Percentiles rank a stretch among this genome's conserved stretches.
Conservation (phyloP, 352 stramenopile species). For the Thraustochytrium sp. region DNA sequence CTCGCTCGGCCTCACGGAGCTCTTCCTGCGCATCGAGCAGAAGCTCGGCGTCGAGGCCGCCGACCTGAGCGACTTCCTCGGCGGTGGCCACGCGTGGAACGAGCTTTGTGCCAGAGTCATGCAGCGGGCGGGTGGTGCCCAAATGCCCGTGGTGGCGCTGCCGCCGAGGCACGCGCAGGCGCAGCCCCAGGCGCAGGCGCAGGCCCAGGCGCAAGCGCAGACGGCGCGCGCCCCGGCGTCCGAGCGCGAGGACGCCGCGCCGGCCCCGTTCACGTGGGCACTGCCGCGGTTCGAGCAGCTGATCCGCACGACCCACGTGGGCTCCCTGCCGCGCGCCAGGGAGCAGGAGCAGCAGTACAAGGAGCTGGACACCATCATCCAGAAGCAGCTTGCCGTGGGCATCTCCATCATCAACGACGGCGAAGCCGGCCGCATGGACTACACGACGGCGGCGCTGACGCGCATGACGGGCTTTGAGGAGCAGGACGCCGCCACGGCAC, state of each 20-base stretch:
- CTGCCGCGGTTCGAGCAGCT: not conserved
- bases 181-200: not conserved
- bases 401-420: slow-evolving; percentile 24
- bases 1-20: slow-evolving; percentile 29
- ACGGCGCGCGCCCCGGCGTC: not conserved
- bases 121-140: not conserved
- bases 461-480: slow-evolving; percentile 37
- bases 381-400: not conserved
- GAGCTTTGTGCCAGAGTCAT: not conserved
- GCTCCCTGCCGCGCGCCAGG: not conserved
- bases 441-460: not conserved
- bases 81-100: not conserved
- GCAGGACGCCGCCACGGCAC: not conserved
- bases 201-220: not conserved
- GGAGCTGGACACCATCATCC: slow-evolving; percentile 32
- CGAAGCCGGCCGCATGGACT: slow-evolving; percentile 28
- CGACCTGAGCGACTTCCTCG: slow-evolving; percentile 19
- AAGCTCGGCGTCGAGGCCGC: slow-evolving; percentile 12
- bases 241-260: not conserved
- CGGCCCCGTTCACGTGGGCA: not conserved
- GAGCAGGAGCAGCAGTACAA: slow-evolving; percentile 38
- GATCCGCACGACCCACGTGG: slow-evolving; percentile 24
- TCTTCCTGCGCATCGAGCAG: slow-evolving; percentile 32
- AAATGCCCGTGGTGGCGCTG: not conserved
- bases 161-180: not conserved